Base-by-base conservation (phyloP, 2,329 filamentous ascomycete species). In the Colletotrichum sp. region DNA sequence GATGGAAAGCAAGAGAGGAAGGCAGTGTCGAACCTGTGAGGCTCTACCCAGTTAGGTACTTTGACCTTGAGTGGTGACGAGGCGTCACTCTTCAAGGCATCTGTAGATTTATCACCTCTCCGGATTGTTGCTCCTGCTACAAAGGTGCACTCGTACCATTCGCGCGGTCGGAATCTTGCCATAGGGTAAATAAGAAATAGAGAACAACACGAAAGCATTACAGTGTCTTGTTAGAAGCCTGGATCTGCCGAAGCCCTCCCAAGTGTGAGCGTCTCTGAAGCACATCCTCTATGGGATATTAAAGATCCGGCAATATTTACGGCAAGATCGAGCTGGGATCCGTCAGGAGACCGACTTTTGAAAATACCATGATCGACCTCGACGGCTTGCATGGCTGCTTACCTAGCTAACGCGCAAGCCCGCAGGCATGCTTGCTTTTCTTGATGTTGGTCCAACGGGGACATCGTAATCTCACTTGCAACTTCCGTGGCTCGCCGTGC, bases 271-370 rank as follows among this genome's bases (percentile, higher is more conserved):
- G 12, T 52, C n/a, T 52, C 43, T 24, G 10, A 7, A 52, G 43
- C n/a, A 52, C 10, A 52, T 52, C 6, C n/a, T 52, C n/a, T 4
- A 52, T 12, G n/a, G 43, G 3, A 52, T 48, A 12, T 6, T n/a
- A 21, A 13, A 21, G n/a, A 52, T 52, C n/a, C 7, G 1, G 16
- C 43, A 52, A 21, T 5, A 13, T 21, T 7, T 4, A 24, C 43
- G 5, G n/a, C 6, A 21, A 12, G 0, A 52, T 52, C 6, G 4
- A 52, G n/a, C 43, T 13, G n/a, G 0, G 6, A 21, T 52, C 6
- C 12, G 3, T 13, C 43, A 13, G n/a, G 6, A 52, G 43, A 52
- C 43, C 43, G 43, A 52, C 43, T 52, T 52, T 52, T 52, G 5
- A 13, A 52, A 52, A 52, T 7, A 21, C n/a, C 43, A 3, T 52